Base-by-base conservation (phyloP, 345 rosid species). In the Rhizophora apiculata region DNA sequence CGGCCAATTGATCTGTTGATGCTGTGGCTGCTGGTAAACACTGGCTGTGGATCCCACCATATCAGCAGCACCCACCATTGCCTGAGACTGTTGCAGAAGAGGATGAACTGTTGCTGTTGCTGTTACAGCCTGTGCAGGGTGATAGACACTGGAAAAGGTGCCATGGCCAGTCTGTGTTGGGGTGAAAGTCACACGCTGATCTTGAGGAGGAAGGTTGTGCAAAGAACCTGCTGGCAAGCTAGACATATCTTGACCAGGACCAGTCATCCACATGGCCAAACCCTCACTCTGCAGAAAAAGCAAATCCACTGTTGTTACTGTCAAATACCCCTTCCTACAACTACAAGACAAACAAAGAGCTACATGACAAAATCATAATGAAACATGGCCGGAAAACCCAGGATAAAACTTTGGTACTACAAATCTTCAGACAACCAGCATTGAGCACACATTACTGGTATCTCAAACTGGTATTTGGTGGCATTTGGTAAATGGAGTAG, bases 21-120 rank as follows among this genome's bases (percentile, higher is more conserved):
- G 98, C 83, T 90, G 98, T 39, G 96, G 85, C 80, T 89, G 98
- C 85, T 89, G 98, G 79, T 86, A 93, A 73, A 89, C 90, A 73
- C 72, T 86, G 60, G 88, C 85, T 13, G 84, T 79, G n/a, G 92
- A 86, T 75, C 89, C 88, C 59, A 74, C 91, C 86, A 90, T 85
- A 73, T 93, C 96, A 57, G 82, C 82, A 30, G 84, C 84, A 72
- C 94, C 94, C 65, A 82, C 82, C 83, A 84, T 77, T 60, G 85
- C 80, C 76, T 85, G 94, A 67, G 96, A 86, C 81, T 89, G 97
- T 75, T 89, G 97, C 48, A 86, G 80, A 65, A 86, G 92, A 39
- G 88, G 96, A 78, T 88, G 95, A 60, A 80, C 85, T 55, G 84
- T 78, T 61, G 86, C 76, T 65, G 89, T 79, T 61, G 92, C 85